Conservation (phyloP, 495 filamentous ascomycete species). For the Hypoxylon lienhwacheense region DNA sequence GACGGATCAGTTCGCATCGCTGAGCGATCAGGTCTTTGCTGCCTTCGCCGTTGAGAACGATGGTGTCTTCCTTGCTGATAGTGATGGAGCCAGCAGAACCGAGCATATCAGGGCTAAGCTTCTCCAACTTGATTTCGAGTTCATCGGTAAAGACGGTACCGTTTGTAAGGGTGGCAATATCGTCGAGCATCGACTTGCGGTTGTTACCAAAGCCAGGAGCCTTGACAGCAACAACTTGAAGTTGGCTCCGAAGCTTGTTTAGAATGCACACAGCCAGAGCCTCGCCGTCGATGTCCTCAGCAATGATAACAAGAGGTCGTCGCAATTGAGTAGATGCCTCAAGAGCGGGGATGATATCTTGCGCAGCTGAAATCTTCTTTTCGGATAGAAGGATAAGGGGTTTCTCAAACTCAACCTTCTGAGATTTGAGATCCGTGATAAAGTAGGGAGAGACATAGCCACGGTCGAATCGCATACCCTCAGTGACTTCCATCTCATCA, state of each 20-base stretch:
- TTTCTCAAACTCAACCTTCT: constrained; percentile 99
- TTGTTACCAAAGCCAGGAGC: constrained; percentile 99
- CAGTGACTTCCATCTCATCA: constrained; percentile 97
- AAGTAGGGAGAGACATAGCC: constrained; percentile 99
- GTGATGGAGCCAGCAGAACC: constrained; percentile 97
- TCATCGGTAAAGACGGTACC: constrained; percentile 97
- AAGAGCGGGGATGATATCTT: constrained; percentile 97
- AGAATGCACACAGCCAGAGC: constrained; percentile 97
- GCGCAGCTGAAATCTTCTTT: constrained; percentile 99
- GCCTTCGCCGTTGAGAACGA: constrained; percentile 96
- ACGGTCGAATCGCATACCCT: constrained; percentile 99
- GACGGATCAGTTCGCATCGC: constrained; percentile 98
- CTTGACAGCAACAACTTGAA: constrained; percentile 98
- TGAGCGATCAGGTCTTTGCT: constrained; percentile 91
- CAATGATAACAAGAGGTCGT: constrained; percentile 95
- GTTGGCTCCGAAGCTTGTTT: constrained; percentile 99
- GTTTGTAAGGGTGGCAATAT: constrained; percentile 93
- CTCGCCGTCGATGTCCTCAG: constrained; percentile 98
- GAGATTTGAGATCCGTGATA: constrained; percentile 97
- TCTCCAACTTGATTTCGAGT: constrained; percentile 98
- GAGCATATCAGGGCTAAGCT: constrained; percentile 92
- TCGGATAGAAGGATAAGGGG: constrained; percentile 96
- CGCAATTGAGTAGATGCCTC: constrained; percentile 94
- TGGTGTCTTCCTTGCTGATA: constrained; percentile 99
- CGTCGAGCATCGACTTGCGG: constrained; percentile 98